A percentile compares a stretch with the other conserved stretches of the same genome.
Evolutionary conservation across 2,329 filamentous ascomycete genomes (phyloP).

Genomic region (Tetracladium maxilliforme): DNA sequence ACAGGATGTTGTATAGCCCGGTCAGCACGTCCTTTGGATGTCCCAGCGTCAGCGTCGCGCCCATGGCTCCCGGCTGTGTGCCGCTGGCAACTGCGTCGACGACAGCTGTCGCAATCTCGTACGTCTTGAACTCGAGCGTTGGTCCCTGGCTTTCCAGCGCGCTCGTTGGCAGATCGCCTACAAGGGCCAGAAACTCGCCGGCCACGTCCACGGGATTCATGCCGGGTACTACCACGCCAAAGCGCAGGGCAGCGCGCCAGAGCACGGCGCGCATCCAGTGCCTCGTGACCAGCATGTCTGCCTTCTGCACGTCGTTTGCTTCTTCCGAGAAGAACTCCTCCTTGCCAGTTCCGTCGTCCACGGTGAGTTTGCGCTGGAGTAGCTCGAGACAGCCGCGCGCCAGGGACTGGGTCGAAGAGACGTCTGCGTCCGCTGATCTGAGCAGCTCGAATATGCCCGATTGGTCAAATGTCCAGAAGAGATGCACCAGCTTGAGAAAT

Average conservation of each 20-base stretch:
- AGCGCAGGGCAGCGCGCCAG: conserved; percentile 55
- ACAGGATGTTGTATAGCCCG: conserved; percentile 22
- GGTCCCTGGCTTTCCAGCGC: conserved; percentile 33
- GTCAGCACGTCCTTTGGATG: too few relatives aligned
- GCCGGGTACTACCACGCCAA: conserved; percentile 4
- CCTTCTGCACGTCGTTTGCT: conserved; percentile 46
- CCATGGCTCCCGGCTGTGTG: conserved; percentile 16
- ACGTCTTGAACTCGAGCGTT: conserved; percentile 29
- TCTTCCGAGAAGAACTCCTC: conserved; percentile 19
- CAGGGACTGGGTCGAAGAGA: conserved; percentile 13
- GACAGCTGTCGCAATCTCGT: conserved; percentile 28
- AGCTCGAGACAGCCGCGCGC: conserved; percentile 18
- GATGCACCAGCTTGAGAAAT: conserved; percentile 30
- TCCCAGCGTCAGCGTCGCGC: too few relatives aligned
- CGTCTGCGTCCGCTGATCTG: conserved; percentile 18
- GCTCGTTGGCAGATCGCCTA: conserved; percentile 25
- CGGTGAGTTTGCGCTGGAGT: conserved; percentile 25
- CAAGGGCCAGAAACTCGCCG: conserved; percentile 25
- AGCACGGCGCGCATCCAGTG: conserved; percentile 58
- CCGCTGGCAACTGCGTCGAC: conserved; percentile 20
- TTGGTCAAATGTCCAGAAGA: conserved; percentile 34
- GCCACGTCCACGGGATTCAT: conserved; percentile 24
- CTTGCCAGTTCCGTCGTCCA: too few relatives aligned
- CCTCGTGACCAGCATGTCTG: conserved; percentile 54
- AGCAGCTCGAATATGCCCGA: conserved; percentile 31